Conservation (phyloP, 177 flowering plant species). For the Vitis hybrid region DNA sequence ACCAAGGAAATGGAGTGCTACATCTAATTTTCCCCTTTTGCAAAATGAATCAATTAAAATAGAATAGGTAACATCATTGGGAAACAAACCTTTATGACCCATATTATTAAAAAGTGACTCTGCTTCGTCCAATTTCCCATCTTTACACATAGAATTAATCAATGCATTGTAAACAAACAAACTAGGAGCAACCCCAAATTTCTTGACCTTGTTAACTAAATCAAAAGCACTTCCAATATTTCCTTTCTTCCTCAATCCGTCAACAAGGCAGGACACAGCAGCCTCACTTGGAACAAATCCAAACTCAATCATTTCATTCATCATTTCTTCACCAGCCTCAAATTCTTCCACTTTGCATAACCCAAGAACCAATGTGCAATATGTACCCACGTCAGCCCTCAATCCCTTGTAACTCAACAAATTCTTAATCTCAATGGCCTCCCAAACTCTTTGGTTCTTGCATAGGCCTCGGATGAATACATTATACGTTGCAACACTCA, state of each 20-base stretch:
- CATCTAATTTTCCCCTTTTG: constrained; percentile 57
- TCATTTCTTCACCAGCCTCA: constrained; percentile 38
- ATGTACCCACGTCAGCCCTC: constrained; percentile 70
- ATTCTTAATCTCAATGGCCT: constrained; percentile 75
- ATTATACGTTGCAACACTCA: constrained; percentile 66
- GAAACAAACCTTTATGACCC: constrained; percentile 49
- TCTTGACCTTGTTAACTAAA: constrained; percentile 47
- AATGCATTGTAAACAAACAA: constrained; percentile 74
- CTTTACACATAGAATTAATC: constrained; percentile 70
- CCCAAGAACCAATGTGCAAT: constrained; percentile 69
- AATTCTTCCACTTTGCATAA: constrained; percentile 54
- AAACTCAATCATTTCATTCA: constrained; percentile 69
- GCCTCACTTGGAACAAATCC: constrained; percentile 76
- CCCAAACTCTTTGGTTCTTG: constrained; percentile 45
- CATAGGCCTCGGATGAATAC: constrained; percentile 79
- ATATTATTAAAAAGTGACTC: constrained; percentile 51
- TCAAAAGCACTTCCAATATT: constrained; percentile 52
- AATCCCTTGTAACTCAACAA: constrained; percentile 41
- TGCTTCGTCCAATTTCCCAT: constrained; percentile 61
- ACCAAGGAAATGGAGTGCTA: constrained; percentile 40
- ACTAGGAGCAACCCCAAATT: constrained; percentile 52
- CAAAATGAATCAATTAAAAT: constrained; percentile 69
- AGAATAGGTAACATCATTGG: constrained; percentile 76
- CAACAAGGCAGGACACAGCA: constrained; percentile 61
- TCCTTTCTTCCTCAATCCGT: constrained; percentile 68